Base-by-base conservation (phyloP, 805 yeast genomes). In the Kockiozyma suomiensis region DNA sequence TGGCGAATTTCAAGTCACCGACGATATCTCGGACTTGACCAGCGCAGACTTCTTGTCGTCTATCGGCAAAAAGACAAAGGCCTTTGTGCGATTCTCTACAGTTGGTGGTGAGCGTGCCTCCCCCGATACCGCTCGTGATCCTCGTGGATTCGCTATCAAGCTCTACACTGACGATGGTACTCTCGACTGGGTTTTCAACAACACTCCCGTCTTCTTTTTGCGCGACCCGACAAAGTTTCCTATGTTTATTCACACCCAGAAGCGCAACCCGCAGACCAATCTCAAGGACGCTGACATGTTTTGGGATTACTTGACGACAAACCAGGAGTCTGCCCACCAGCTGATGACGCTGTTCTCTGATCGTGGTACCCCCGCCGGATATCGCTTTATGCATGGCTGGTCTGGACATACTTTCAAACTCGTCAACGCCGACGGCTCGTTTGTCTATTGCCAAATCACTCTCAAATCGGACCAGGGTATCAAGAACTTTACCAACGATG, bases 21-120 rank as follows among this genome's bases (percentile, higher is more conserved):
- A 84, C 70, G 81, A 83, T 35, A 73, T 83, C 56, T 72, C 79
- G 10, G 87, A 84, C 66, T 68, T 84, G 55, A 78, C 82, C 21
- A 50, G 64, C 30, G 73, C 78, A 33, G 71, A 70, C 49, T 88
- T 90, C 77, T 81, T 90, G 68, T 81, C 82, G 66, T 33, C 23
- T 5, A 80, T 87, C 57, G 97, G 97, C 68, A 89, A 89, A 78
- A 87, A 84, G 76, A 88, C 96, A 37, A 83, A 82, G 72, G 80
- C 85, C 62, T 73, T 83, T 57, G 72, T 78, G 42, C 78, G 88
- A 60, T 83, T 84, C 74, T 82, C 86, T 52, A 84, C 88, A 21
- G 90, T 85, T 37, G 88, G 87, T 62, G 88, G 88, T 52, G 89
- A 85, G 73, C 75, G 74, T 68, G 90, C 88, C 51, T 78, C 86